These are phyloP conservation scores for Metarhizium robertsii DNA, from an alignment of 2,329 filamentous ascomycete genomes.

Conservation along the genomic window DNA sequence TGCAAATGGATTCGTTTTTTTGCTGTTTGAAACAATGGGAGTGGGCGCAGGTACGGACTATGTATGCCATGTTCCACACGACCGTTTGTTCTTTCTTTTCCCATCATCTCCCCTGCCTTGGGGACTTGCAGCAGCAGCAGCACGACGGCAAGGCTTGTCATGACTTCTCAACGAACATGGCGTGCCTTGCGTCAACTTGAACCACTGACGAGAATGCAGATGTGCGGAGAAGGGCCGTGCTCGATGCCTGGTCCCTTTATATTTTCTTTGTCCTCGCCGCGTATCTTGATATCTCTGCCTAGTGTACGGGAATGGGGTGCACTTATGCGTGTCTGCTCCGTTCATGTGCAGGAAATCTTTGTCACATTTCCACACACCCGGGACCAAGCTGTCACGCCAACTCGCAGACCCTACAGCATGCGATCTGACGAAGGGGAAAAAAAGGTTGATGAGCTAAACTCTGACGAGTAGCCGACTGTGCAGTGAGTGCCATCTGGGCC, in stretches of 20 bases:
- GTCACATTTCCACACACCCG: background rate
- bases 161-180: background rate
- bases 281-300: background rate
- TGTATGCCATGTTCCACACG: no score
- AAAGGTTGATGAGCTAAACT: background rate
- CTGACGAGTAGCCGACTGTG: background rate
- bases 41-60: no score
- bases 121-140: background rate
- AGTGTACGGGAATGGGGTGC: background rate
- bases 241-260: background rate
- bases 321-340: background rate
- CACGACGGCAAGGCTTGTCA: background rate
- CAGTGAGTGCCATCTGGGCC: background rate
- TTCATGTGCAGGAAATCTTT: background rate
- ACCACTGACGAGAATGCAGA: background rate
- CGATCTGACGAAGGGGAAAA: background rate
- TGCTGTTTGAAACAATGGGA: no score
- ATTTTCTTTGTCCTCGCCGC: background rate
- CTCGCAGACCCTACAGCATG: background rate
- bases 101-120: background rate
- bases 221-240: slow-evolving; percentile 2
- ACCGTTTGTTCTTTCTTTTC: background rate
- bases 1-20: no score
- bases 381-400: background rate
- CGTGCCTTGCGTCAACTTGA: slow-evolving; percentile 2